A percentile compares a stretch with the other conserved stretches of the same genome.
These are phyloP conservation scores for Talaromyces sp. DNA, from an alignment of 2,329 filamentous ascomycete genomes.

Conservation along the genomic window DNA sequence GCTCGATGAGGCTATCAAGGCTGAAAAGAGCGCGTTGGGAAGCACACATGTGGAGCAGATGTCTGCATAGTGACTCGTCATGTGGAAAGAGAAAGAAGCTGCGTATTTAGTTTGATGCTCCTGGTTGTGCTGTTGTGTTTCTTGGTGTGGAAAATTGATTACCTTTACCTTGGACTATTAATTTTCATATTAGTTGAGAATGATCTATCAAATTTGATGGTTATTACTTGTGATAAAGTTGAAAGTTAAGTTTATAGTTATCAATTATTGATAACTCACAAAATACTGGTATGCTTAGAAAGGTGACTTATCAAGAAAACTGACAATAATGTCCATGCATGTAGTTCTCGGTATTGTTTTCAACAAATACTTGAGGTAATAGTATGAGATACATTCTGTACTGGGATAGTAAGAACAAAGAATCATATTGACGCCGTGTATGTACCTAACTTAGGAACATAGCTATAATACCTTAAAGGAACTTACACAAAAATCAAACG, in stretches of 20 bases:
- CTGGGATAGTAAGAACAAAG: not conserved
- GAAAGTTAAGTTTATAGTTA: not conserved
- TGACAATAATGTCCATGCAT: not conserved
- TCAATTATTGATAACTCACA: not conserved
- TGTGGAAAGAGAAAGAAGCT: not conserved
- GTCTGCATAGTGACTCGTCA: not conserved
- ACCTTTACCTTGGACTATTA: not conserved
- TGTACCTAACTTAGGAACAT: not conserved
- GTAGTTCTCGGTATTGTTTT: not conserved
- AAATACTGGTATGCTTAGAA: not conserved
- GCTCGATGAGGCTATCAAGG: not conserved
- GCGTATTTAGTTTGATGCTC: not conserved
- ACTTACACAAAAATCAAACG: not conserved
- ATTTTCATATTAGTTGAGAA: not conserved
- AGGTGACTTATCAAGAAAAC: not conserved
- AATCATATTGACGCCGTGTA: not conserved
- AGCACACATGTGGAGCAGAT: not conserved
- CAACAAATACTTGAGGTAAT: not conserved
- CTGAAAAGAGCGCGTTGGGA: not conserved
- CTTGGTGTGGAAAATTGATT: not conserved
- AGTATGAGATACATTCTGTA: not conserved
- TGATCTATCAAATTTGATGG: not conserved
- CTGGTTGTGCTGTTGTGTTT: not conserved
- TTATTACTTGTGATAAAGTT: not conserved
- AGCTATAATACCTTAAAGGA: not conserved